Evolutionary conservation across 2,329 filamentous ascomycete species (phyloP), one percentile per base, ranked within the genome.

Genomic region (Monilinia fructigena): DNA sequence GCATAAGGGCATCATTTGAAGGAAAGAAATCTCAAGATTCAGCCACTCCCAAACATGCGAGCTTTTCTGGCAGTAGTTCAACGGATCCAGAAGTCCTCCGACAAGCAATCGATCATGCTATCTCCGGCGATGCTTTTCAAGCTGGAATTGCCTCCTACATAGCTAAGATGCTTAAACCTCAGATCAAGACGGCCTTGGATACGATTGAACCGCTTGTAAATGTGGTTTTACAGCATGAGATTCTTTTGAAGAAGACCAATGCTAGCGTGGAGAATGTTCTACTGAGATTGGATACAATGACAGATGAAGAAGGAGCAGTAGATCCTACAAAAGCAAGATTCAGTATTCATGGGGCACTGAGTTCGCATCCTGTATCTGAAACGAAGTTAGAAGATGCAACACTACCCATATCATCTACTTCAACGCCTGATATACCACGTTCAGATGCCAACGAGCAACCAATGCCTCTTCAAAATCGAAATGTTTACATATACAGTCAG

Each of bases 181-280:
- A 72, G 0, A 76, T 76, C 45, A 75, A 74, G 61, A 68, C 69
- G 35, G 75, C 75, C 14, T 66, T 76, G 12, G 75, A 76, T 65
- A 76, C 74, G 2, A 71, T 76, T 38, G 74, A 76, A 45, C 75
- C 75, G 12, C 68, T 76, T 35, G 74, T 76, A 20, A 74, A 76
- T 67, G 72, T 74, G 4, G 75, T 76, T n/a, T 75, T 75, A 55
- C 66, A 69, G 4, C 75, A 76, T 67, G 74, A 76, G 58, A 50
- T 75, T 16, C 67, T 76, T 11, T 64, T 75, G 50, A 66, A 74
- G 65, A 74, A 75, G 66, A 75, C 74, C 26, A 75, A 74, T 62
- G 67, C 58, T 26, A 74, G 74, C 54, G 72, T 76, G 63, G 75
- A 75, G 53, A 68, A 74, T 68, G 66, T 75, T 28, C 63, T 76